Evolutionary conservation across 2,329 filamentous ascomycete species (phyloP), one percentile per base, ranked within the genome.

Genomic region (Fusarium hainanense): DNA sequence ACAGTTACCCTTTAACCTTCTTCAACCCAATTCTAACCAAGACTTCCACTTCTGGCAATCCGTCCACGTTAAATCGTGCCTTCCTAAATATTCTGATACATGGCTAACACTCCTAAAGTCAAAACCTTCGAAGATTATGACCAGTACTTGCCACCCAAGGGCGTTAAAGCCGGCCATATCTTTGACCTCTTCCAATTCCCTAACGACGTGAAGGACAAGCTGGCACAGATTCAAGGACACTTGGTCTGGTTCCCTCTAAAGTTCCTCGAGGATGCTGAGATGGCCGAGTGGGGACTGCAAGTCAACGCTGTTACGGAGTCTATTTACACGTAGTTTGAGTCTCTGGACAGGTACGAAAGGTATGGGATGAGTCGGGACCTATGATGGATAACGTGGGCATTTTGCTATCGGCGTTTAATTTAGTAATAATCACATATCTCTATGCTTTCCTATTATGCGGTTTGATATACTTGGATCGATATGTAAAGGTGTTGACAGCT

Each of bases 161-260:
- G 90, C 7, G 87, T 92, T 66, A 96, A 93, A 79, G 83, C 93
- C 5, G 95, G 96, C 0, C 96, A 98, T 80, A 85, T 98, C 63
- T 97, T 92, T 74, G 93, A 97, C 77, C 88, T 88, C 62, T 93
- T 91, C 79, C 34, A 27, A 8, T 52, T 41, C 0, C 87, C 89
- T 0, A 84, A 90, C 25, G 90, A 97, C 58, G 89, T 96, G 9
- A 87, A 92, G 18, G 79, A 85, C 70, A 93, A 95, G 79, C 83
- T 98, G 51, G 90, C 93, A 74, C 85, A 91, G 76, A 89, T 98
- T 71, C 90, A 89, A 81, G 95, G 95, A 0, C 95, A 98, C 82
- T 79, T 98, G 42, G 95, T 98, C 9, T 97, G 93, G 93, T 95
- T 97, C 90, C 94, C 94, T n/a, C 79, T 98, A 75, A 88, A 94